A percentile compares a stretch with the other conserved stretches of the same genome.
phyloP scores from a whole-genome alignment of 164 flowering plant genomes.

The Chimonanthus praecox region DNA sequence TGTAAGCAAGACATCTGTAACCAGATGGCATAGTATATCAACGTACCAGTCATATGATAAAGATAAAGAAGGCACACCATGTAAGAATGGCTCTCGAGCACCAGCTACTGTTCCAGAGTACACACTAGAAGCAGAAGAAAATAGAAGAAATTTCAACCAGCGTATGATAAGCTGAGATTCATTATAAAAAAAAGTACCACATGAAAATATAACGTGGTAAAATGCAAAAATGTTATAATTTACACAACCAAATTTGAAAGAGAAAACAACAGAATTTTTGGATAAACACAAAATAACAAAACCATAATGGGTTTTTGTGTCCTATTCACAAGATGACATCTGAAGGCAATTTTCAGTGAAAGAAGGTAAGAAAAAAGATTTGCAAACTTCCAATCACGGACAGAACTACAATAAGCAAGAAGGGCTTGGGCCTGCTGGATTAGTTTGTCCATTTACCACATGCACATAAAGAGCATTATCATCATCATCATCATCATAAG shows the following conservation, averaged over 20 bases:
- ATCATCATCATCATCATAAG: too few species aligned
- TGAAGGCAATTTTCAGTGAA: neutral
- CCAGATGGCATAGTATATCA: neutral
- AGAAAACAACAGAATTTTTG: neutral
- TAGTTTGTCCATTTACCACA: too few species aligned
- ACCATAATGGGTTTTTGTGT: neutral
- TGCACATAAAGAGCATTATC: too few species aligned
- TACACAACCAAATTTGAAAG: neutral
- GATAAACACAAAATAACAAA: too few species aligned
- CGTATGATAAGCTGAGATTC: neutral
- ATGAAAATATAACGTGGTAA: neutral
- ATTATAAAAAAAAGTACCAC: neutral
- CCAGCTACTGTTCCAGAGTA: constrained; percentile 98
- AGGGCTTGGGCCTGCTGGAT: neutral
- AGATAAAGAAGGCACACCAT: constrained; percentile 69
- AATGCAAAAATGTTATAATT: neutral
- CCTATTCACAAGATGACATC: neutral
- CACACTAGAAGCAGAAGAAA: constrained; percentile 42
- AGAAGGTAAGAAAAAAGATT: neutral
- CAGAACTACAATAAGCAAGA: neutral
- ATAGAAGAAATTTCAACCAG: constrained; percentile 5
- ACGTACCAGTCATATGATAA: constrained; percentile 84
- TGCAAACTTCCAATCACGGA: neutral
- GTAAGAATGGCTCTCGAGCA: constrained; percentile 89
- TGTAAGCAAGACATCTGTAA: neutral